Evolutionary conservation across 352 stramenopile species (phyloP).

Genomic region (Vaucheria bursata): DNA sequence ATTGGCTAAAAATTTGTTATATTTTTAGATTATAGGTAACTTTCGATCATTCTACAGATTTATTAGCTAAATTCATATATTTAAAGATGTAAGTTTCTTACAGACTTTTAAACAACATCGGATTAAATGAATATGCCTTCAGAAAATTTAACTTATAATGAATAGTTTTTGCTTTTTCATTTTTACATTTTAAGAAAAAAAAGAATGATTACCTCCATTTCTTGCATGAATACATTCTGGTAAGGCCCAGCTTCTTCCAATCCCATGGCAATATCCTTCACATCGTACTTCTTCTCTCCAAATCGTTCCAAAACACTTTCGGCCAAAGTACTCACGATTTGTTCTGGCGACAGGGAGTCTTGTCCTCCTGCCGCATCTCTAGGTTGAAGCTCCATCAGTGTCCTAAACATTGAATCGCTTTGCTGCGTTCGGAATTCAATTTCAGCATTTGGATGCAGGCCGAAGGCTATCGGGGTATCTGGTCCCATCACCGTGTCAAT

Average conservation of each 20-base stretch:
- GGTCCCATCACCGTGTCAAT: conserved; percentile 88
- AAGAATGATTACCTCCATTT: conserved; percentile 89
- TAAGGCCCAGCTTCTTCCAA: conserved; percentile 84
- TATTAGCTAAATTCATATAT: too few species aligned
- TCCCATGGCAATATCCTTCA: conserved; percentile 81
- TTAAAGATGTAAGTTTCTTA: too few species aligned
- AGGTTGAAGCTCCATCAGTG: conserved; percentile 87
- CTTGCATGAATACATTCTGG: conserved; percentile 91
- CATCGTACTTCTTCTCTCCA: conserved; percentile 92
- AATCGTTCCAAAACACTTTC: conserved; percentile 87
- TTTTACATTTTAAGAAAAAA: too few species aligned
- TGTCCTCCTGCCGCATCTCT: conserved; percentile 68
- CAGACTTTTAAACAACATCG: too few species aligned
- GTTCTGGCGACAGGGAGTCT: conserved; percentile 74
- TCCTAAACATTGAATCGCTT: conserved; percentile 86
- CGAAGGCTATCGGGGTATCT: conserved; percentile 93
- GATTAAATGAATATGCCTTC: too few species aligned
- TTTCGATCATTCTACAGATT: too few species aligned
- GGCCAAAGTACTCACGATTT: conserved; percentile 75
- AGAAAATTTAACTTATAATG: too few species aligned
- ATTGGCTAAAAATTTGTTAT: too few species aligned
- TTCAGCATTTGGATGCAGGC: conserved; percentile 92
- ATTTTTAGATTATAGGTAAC: too few species aligned
- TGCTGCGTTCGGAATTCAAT: conserved; percentile 96
- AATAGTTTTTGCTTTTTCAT: too few species aligned